Percentiles rank a stretch among this genome's conserved stretches.
These are phyloP conservation scores for Nicotiana knightiana DNA, from an alignment of 257 asterid genomes.

Conservation along the genomic window DNA sequence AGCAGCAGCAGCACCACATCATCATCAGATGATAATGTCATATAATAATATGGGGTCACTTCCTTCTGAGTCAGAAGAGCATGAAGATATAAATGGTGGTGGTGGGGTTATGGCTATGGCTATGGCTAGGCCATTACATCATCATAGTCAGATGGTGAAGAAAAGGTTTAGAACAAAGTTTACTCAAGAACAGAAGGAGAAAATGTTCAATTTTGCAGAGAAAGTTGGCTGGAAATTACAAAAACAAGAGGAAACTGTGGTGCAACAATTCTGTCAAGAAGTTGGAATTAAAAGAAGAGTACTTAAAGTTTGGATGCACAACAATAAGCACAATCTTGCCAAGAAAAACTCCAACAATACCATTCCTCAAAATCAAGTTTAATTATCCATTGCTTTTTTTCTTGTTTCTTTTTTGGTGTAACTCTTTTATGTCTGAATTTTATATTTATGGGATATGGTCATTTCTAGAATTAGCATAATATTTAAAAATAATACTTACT, in stretches of 20 bases:
- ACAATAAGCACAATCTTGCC: slow-evolving; percentile 67
- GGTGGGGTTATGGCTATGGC: not conserved
- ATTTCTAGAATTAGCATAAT: not conserved
- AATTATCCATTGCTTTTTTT: not conserved
- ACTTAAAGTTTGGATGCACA: slow-evolving; percentile 93
- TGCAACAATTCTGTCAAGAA: slow-evolving; percentile 80
- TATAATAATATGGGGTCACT: slow-evolving; percentile 38
- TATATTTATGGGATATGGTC: not conserved
- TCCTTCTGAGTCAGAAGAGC: slow-evolving; percentile 52
- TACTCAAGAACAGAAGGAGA: slow-evolving; percentile 79
- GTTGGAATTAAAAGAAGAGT: slow-evolving; percentile 76
- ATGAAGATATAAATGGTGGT: slow-evolving; percentile 34
- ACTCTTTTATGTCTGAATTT: not conserved
- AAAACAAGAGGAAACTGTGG: slow-evolving; percentile 71
- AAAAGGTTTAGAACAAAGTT: slow-evolving; percentile 84
- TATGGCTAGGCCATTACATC: slow-evolving; percentile 22
- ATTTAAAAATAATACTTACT: not conserved
- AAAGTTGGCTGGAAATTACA: slow-evolving; percentile 90
- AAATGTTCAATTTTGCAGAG: slow-evolving; percentile 75
- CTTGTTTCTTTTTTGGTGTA: not conserved
- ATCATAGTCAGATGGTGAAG: slow-evolving; percentile 35
- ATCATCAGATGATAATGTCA: slow-evolving; percentile 60
- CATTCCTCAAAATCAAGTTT: slow-evolving; percentile 20
- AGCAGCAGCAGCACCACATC: slow-evolving; percentile 26
- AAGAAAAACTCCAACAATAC: slow-evolving; percentile 32